Evolutionary conservation across 305 asterid species (phyloP).

Genomic region (Rubia balearica): DNA sequence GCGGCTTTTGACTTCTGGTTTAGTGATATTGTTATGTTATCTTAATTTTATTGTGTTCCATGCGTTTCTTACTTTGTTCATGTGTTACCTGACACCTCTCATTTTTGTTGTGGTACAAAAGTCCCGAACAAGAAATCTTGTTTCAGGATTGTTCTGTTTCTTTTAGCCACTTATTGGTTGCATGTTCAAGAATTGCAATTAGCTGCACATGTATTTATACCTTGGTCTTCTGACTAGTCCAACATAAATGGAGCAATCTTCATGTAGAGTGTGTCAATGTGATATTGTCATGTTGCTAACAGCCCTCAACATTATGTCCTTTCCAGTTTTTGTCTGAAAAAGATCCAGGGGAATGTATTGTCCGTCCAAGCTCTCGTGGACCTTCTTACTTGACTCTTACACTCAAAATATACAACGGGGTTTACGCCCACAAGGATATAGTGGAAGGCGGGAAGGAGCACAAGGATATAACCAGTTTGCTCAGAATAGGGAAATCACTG

Average conservation of each 20-base stretch:
- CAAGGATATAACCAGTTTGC: slow-evolving; percentile 90
- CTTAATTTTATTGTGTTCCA: not conserved
- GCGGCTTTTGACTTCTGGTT: not conserved
- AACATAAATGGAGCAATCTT: not conserved
- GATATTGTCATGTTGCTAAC: not conserved
- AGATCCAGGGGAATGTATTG: slow-evolving; percentile 86
- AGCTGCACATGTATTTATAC: not conserved
- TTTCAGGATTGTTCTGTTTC: not conserved
- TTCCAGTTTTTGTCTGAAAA: slow-evolving; percentile 70
- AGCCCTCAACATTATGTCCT: not conserved
- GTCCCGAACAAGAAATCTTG: not conserved
- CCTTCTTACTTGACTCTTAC: slow-evolving; percentile 82
- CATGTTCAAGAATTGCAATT: not conserved
- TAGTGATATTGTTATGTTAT: not conserved
- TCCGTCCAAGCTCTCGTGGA: slow-evolving; percentile 95
- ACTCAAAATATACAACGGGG: slow-evolving; percentile 69
- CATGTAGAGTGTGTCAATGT: not conserved
- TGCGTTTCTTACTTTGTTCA: not conserved
- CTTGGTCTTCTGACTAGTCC: not conserved
- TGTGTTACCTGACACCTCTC: not conserved
- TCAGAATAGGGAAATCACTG: slow-evolving; percentile 81
- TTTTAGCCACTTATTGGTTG: not conserved
- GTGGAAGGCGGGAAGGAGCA: slow-evolving; percentile 90
- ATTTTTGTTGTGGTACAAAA: not conserved
- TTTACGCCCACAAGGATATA: slow-evolving; percentile 90